These are phyloP conservation scores for Aaosphaeria pasadenensis DNA, from an alignment of 2,329 filamentous ascomycete species.

Conservation along the genomic window DNA sequence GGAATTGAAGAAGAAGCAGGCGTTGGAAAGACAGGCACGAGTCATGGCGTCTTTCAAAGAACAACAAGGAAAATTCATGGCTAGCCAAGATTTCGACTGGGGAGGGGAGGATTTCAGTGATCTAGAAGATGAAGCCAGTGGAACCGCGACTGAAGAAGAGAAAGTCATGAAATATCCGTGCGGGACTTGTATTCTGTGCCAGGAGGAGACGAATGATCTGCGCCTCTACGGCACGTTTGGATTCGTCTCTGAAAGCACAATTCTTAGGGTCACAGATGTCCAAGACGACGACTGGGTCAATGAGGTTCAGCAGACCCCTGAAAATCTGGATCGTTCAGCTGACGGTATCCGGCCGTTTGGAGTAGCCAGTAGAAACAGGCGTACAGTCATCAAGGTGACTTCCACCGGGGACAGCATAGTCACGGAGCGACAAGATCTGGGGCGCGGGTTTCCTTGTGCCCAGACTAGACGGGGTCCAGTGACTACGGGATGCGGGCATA, in stretches of 20 bases:
- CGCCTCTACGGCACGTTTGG: slow-evolving; percentile 91
- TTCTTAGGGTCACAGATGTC: slow-evolving; percentile 82
- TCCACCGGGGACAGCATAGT: slow-evolving; percentile 67
- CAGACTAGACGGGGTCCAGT: slow-evolving; percentile 72
- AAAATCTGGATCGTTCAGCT: slow-evolving; percentile 79
- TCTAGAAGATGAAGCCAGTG: slow-evolving; percentile 61
- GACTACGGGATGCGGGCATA: slow-evolving; percentile 89
- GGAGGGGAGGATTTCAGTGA: slow-evolving; percentile 78
- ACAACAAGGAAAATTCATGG: slow-evolving; percentile 92
- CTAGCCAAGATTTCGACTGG: slow-evolving; percentile 86
- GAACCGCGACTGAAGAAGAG: slow-evolving; percentile 61
- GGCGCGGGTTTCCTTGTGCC: slow-evolving; percentile 78
- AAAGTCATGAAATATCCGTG: slow-evolving; percentile 87
- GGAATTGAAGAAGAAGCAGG: slow-evolving; percentile 86
- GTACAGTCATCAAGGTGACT: slow-evolving; percentile 72
- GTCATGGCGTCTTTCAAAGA: slow-evolving; percentile 99
- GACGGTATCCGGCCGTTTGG: slow-evolving; percentile 85
- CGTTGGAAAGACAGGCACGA: slow-evolving; percentile 81
- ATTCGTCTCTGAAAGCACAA: slow-evolving; percentile 78
- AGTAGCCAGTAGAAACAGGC: slow-evolving; percentile 81
- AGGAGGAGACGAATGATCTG: slow-evolving; percentile 90
- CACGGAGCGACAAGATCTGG: slow-evolving; percentile 76
- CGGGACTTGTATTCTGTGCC: slow-evolving; percentile 92
- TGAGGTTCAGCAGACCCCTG: slow-evolving; percentile 75
- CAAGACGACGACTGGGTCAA: slow-evolving; percentile 78